These are phyloP conservation scores for Aspergillus sp. DNA, from an alignment of 2,329 filamentous ascomycete genomes.

Conservation along the genomic window DNA sequence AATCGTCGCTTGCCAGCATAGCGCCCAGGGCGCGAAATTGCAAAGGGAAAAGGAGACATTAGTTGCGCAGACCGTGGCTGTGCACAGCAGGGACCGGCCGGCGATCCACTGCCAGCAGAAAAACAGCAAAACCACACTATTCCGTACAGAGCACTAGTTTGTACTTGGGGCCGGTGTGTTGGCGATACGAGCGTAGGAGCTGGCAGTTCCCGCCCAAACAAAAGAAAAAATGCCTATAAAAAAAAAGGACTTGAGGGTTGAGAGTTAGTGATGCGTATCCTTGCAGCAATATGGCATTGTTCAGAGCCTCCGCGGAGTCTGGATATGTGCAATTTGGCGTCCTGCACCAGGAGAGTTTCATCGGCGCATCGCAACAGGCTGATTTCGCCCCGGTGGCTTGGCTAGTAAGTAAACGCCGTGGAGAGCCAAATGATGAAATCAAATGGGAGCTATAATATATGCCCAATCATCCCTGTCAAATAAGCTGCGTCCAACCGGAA, in stretches of 20 bases:
- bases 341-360: not conserved
- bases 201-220: not conserved
- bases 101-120: not conserved
- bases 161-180: not conserved
- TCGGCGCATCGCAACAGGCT: not conserved
- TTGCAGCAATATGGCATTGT: too few relatives aligned
- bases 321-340: not conserved
- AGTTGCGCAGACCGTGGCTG: not conserved
- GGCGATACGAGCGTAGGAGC: not conserved
- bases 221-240: too few relatives aligned
- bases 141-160: not conserved
- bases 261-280: too few relatives aligned
- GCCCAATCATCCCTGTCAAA: not conserved
- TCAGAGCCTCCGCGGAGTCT: not conserved
- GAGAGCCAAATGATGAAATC: not conserved
- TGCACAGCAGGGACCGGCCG: not conserved
- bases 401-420: not conserved
- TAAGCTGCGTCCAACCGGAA: too few relatives aligned
- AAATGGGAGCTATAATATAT: not conserved
- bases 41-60: not conserved
- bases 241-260: too few relatives aligned
- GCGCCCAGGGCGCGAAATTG: not conserved
- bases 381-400: not conserved
- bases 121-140: not conserved
- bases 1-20: not conserved